phyloP scores from a whole-genome alignment of 805 yeast species.

The Scheffersomyces lignosus region DNA sequence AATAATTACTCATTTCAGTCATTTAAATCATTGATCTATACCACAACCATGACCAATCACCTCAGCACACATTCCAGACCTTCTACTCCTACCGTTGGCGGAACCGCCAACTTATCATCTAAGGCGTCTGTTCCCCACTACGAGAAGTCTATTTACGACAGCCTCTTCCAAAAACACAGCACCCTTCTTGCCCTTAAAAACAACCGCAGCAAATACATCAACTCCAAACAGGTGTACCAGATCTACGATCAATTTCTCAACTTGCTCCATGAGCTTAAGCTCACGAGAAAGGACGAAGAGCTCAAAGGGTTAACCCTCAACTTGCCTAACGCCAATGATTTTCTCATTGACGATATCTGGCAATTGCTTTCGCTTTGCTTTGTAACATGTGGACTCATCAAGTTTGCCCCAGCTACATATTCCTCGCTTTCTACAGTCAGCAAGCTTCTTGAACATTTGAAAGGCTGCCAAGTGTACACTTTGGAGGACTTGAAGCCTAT shows the following conservation, averaged over 20 bases:
- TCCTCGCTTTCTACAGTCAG: conserved; percentile 86
- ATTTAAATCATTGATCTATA: too few relatives aligned
- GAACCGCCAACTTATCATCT: not conserved
- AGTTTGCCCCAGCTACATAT: conserved; percentile 92
- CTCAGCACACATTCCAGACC: not conserved
- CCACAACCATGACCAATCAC: not conserved
- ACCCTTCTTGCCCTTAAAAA: conserved; percentile 46
- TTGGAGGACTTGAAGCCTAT: conserved; percentile 82
- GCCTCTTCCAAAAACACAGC: conserved; percentile 26
- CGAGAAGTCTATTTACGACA: conserved; percentile 34
- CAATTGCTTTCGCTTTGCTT: conserved; percentile 84
- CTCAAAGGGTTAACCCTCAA: conserved; percentile 34
- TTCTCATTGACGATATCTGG: conserved; percentile 82
- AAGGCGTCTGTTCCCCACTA: conserved; percentile 28
- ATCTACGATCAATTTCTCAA: conserved; percentile 60
- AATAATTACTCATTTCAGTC: too few relatives aligned
- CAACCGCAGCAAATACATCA: conserved; percentile 63
- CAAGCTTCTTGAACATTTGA: conserved; percentile 77
- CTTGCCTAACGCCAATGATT: conserved; percentile 60
- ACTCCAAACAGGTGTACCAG: conserved; percentile 63
- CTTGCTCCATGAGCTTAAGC: conserved; percentile 52
- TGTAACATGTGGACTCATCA: conserved; percentile 87
- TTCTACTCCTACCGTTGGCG: not conserved
- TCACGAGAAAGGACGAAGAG: conserved; percentile 51
- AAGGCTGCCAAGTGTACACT: conserved; percentile 80